Conservation (phyloP, 495 filamentous ascomycete genomes). For the Pyrenula aspistea region DNA sequence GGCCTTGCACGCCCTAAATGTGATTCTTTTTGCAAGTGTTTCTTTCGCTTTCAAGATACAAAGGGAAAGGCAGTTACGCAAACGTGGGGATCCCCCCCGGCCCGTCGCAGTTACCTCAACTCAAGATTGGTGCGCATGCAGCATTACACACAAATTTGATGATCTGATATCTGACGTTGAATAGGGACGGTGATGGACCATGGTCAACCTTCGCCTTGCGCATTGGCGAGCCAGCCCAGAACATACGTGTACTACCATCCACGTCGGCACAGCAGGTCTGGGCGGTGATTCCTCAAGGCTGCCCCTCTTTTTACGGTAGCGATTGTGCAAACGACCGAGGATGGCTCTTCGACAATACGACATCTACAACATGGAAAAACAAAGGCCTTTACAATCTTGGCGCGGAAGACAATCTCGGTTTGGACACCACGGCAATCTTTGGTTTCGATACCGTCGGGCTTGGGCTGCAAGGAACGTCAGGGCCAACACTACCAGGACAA, state of each 20-base stretch:
- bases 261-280: constrained; percentile 31
- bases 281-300: constrained; percentile 21
- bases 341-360: constrained; percentile 29
- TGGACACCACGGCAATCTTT: constrained; percentile 25
- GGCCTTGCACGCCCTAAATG: background rate
- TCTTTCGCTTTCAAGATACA: background rate
- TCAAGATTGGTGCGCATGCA: background rate
- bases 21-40: background rate
- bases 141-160: no score
- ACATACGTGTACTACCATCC: constrained; percentile 30
- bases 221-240: constrained; percentile 36
- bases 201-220: constrained; percentile 40
- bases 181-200: constrained; percentile 40
- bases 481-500: constrained; percentile 31
- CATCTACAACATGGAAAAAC: constrained; percentile 34
- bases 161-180: background rate
- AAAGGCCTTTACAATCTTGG: constrained; percentile 22
- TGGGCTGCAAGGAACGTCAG: constrained; percentile 23
- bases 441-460: constrained; percentile 40
- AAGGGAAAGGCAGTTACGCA: background rate
- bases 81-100: background rate
- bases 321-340: constrained; percentile 34
- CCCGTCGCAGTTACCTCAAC: background rate
- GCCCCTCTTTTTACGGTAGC: constrained; percentile 7
- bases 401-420: constrained; percentile 29